Evolutionary conservation across 768 basidiomycete species (phyloP), one percentile per base, ranked within the genome.

Genomic region (Trametes punicea): DNA sequence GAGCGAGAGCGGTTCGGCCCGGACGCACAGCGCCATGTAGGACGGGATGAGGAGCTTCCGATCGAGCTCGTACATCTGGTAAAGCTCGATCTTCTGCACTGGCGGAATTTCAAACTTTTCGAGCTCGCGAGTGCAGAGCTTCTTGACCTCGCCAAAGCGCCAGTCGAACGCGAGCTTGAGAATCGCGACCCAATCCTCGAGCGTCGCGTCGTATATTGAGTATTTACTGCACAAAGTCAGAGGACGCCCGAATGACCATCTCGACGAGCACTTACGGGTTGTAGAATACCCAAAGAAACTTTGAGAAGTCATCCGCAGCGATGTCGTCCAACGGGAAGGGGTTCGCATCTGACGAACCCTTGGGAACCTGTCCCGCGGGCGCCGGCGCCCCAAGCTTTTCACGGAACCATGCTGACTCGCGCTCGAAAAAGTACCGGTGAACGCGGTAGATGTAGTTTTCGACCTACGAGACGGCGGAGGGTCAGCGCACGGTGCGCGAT

Each of bases 21-120:
- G 80, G 10, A 71, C 71, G 45, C 82, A 82, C 0, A 89, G 71
- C 0, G 71, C 64, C 18, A 76, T 73, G 49, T 87, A 89, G 0
- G 78, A 71, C 0, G 78, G 77, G 3, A 83, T 64, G 20, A 88
- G 74, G 15, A 82, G 67, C 6, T 71, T 68, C 11, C 68, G 65
- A 55, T 82, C 77, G 52, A 88, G 76, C 0, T 72, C 62, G 65
- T 79, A 79, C 15, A 67, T 64, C 41, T 84, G 83, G 60, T 88
- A 88, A 0, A 80, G 67, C 4, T 73, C 67, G 46, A 88, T 80
- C 27, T 82, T 81, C 2, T 81, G 75, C 0, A 86, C 73, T 1
- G 77, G 74, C 0, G 71, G 67, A 34, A 86, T 73, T 0, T 67
- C 23, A 6, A 79, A 69, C 62, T 74, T 39, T 46, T 71, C 79